A percentile compares a stretch with the other conserved stretches of the same genome.
Conservation (phyloP, 177 flowering plant genomes). For the Vitis hybrid region DNA sequence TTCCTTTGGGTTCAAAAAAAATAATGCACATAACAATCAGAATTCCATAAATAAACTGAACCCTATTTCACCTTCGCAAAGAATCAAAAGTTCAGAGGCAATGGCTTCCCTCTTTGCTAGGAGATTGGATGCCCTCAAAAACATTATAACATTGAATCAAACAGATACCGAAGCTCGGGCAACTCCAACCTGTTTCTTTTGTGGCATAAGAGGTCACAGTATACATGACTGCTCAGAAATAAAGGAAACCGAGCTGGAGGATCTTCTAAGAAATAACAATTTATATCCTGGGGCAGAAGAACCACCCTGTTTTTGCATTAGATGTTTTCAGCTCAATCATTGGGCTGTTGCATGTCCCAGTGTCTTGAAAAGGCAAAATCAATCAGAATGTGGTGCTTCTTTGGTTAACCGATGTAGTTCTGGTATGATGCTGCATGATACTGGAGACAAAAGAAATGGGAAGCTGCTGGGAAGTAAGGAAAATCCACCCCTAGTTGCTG, state of each 20-base stretch:
- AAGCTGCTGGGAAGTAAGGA: slow-evolving; percentile 9
- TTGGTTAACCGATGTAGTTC: slow-evolving; percentile 10
- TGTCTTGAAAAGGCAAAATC: slow-evolving; percentile 19
- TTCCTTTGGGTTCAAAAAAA: slow-evolving; percentile 25
- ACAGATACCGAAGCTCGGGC: slow-evolving; percentile 14
- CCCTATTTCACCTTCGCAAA: slow-evolving; percentile 28
- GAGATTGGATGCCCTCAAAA: slow-evolving; percentile 67
- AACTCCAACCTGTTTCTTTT: slow-evolving; percentile 51
- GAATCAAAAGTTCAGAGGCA: slow-evolving; percentile 45
- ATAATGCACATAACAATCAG: slow-evolving; percentile 19
- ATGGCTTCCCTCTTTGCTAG: slow-evolving; percentile 69
- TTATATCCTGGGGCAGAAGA: slow-evolving; percentile 33
- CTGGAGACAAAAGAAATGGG: slow-evolving; percentile 9
- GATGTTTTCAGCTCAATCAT: slow-evolving; percentile 71
- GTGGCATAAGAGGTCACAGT: slow-evolving; percentile 70
- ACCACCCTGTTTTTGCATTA: slow-evolving; percentile 51
- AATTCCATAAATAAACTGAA: slow-evolving; percentile 22
- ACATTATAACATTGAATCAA: slow-evolving; percentile 36
- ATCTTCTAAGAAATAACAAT: slow-evolving; percentile 36
- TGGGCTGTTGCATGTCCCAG: slow-evolving; percentile 75
- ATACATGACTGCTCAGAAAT: slow-evolving; percentile 54
- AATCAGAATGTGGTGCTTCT: slow-evolving; percentile 16
- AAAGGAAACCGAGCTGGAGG: slow-evolving; percentile 46
- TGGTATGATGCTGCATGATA: slow-evolving; percentile 9
- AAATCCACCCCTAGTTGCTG: slow-evolving; percentile 9